Conservation (phyloP, 352 stramenopile species). For the Phytophthora cajani region DNA sequence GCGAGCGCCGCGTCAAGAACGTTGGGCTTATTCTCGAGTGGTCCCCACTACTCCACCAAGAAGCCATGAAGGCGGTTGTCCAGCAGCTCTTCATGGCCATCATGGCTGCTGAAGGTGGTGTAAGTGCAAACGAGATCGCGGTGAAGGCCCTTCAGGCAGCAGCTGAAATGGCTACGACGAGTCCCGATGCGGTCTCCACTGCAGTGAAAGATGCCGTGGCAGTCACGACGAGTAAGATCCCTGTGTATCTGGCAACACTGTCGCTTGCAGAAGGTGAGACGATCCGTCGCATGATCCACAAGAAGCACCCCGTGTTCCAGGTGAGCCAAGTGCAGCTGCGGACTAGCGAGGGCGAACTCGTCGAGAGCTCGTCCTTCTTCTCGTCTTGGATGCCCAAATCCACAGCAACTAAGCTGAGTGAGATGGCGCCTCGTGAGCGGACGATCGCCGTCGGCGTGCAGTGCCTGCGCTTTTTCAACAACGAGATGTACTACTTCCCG, state of each 20-base stretch:
- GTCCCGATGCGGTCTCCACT: constrained; percentile 28
- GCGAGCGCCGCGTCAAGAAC: constrained; percentile 90
- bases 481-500: constrained; percentile 97
- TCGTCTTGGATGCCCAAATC: constrained; percentile 49
- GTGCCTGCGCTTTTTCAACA: constrained; percentile 98
- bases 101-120: constrained; percentile 32
- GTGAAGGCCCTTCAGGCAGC: constrained; percentile 58
- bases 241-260: constrained; percentile 94
- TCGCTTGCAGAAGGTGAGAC: constrained; percentile 98
- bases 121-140: constrained; percentile 70
- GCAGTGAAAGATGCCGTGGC: constrained; percentile 56
- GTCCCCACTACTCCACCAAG: constrained; percentile 76
- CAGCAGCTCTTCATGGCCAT: constrained; percentile 69
- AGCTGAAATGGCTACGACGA: constrained; percentile 38
- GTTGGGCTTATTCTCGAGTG: constrained; percentile 90
- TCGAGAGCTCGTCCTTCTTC: constrained; percentile 83
- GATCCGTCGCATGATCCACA: constrained; percentile 96
- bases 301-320: constrained; percentile 79
- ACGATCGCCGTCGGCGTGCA: constrained; percentile 65
- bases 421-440: constrained; percentile 32
- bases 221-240: constrained; percentile 39
- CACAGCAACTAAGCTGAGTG: neutral
- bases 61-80: constrained; percentile 73
- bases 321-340: constrained; percentile 74
- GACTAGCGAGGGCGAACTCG: constrained; percentile 81